Base-by-base conservation (phyloP, 129 eudicot species). In the Solidago caesia region DNA sequence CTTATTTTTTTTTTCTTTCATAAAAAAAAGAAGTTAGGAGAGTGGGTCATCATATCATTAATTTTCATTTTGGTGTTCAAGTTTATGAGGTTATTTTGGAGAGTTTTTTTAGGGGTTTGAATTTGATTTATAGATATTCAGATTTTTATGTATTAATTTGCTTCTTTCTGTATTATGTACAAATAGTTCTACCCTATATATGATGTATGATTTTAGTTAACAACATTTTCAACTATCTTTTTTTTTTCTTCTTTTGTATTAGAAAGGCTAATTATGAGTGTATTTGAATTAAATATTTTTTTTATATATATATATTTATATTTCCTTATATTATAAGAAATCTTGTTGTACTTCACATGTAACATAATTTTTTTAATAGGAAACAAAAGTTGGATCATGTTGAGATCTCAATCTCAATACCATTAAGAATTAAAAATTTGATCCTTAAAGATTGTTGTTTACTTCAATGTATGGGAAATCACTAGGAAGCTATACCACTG, bases 311-410 rank as follows among this genome's bases (percentile, higher is more conserved):
- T 66, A 27, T 12, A 29, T 21, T 0, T 21, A 21, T 51, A 21
- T 7, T 5, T 60, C 4, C 2, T 64, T 15, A 51, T 65, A 43
- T 49, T n/a, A 15, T 75, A 77, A 16, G 64, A 48, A 62, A 71
- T 71, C 72, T 78, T 52, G 77, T 53, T 79, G 74, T 79, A 71
- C 49, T 79, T 79, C 82, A 72, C 82, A 72, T 79, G 82, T 65
- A 79, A 44, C 61, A 44, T 33, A 62, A 6, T 49, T 48, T 67
- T 42, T 56, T 72, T 44, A 72, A 65, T 45, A 15, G 71, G 51
- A 27, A 49, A 63, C 4, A 27, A 14, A 52, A 63, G 72, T 43
- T 63, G 68, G 51, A 72, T 79, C 74, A 21, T 72, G 73, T 44
- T 79, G 62, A 64, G 72, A 64, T 73, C 82, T 79, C 82, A 79